Evolutionary conservation across 2,329 filamentous ascomycete species (phyloP).

Genomic region (Pseudopyrenochaeta lycopersici): DNA sequence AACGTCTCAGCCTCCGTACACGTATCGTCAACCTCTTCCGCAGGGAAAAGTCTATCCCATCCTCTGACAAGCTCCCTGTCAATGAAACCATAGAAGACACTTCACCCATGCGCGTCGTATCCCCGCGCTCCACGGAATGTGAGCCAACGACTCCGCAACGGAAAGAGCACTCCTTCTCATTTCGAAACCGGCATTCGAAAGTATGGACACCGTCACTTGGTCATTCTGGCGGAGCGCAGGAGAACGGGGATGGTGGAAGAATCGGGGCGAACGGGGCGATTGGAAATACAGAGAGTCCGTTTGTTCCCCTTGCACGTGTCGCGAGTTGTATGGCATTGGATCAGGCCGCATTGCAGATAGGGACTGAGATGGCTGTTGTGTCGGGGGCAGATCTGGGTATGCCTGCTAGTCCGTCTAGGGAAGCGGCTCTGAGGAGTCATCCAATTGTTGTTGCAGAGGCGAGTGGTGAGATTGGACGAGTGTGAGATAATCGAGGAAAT

Average conservation of each 20-base stretch:
- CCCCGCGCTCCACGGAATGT: slow-evolving; percentile 4
- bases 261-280: not conserved
- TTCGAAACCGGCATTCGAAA: not conserved
- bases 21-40: not conserved
- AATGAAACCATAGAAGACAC: not conserved
- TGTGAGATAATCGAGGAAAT: slow-evolving; percentile 3
- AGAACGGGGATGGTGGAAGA: not conserved
- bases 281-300: too few species aligned
- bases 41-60: not conserved
- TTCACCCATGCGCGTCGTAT: slow-evolving; percentile 6
- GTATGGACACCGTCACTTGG: not conserved
- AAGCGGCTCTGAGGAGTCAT: slow-evolving; percentile 16
- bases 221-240: not conserved
- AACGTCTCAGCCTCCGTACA: not conserved
- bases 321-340: too few species aligned
- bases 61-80: not conserved
- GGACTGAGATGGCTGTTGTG: not conserved
- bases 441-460: slow-evolving; percentile 1
- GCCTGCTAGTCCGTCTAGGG: slow-evolving; percentile 10
- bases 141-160: not conserved
- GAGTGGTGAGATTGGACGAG: not conserved
- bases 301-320: too few species aligned
- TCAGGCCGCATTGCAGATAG: too few species aligned
- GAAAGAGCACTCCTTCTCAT: slow-evolving; percentile 1
- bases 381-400: not conserved